Evolutionary conservation across 1,284 basidiomycete species (phyloP).

Genomic region (Trametes versicolor): DNA sequence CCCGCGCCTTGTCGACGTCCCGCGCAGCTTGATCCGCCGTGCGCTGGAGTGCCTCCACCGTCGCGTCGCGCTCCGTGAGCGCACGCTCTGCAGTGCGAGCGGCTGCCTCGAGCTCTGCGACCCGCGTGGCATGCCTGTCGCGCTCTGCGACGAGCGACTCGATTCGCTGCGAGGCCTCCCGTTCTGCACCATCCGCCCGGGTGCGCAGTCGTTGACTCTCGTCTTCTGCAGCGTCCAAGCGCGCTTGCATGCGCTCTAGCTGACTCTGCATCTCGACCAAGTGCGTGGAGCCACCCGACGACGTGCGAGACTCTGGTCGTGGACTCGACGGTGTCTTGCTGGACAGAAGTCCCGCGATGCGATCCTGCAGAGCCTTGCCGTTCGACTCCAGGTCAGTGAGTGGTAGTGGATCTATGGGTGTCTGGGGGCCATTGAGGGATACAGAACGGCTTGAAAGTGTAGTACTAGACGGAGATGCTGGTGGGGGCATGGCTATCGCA

Average conservation of each 20-base stretch:
- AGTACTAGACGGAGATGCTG: slow-evolving; percentile 61
- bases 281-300: slow-evolving; percentile 35
- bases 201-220: slow-evolving; percentile 51
- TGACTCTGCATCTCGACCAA: slow-evolving; percentile 47
- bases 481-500: slow-evolving; percentile 81
- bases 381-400: slow-evolving; percentile 52
- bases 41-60: slow-evolving; percentile 60
- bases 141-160: slow-evolving; percentile 56
- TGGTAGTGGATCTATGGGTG: slow-evolving; percentile 14
- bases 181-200: slow-evolving; percentile 42
- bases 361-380: slow-evolving; percentile 55
- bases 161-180: slow-evolving; percentile 35
- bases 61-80: slow-evolving; percentile 60
- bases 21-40: slow-evolving; percentile 52
- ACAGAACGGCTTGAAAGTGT: slow-evolving; percentile 43
- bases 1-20: slow-evolving; percentile 56
- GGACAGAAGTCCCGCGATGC: slow-evolving; percentile 55
- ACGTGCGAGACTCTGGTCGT: slow-evolving; percentile 44
- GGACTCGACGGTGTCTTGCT: slow-evolving; percentile 44
- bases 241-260: slow-evolving; percentile 57
- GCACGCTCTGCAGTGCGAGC: slow-evolving; percentile 56
- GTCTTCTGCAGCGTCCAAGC: slow-evolving; percentile 63
- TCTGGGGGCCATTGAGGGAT: slow-evolving; percentile 48
- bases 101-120: slow-evolving; percentile 59
- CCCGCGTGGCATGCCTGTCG: slow-evolving; percentile 52